Conservation (phyloP, 2,329 filamentous ascomycete species). For the Cladosporium sp. region DNA sequence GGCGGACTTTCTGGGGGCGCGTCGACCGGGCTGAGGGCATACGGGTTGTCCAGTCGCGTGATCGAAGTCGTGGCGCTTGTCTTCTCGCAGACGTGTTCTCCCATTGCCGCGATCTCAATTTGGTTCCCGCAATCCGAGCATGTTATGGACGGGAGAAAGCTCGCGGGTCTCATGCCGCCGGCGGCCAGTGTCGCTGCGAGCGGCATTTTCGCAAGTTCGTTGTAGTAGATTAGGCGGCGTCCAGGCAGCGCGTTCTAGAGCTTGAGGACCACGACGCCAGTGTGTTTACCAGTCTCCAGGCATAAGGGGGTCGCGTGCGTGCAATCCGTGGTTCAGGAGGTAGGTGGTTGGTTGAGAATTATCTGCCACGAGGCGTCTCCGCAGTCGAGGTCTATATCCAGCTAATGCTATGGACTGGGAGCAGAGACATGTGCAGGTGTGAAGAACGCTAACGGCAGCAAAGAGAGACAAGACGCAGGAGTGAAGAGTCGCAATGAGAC, state of each 20-base stretch:
- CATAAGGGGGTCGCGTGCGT: constrained; percentile 13
- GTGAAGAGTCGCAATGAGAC: constrained; percentile 14
- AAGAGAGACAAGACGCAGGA: constrained; percentile 18
- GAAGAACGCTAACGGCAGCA: constrained; percentile 18
- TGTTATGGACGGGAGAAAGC: constrained; percentile 80
- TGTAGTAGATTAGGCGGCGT: background rate
- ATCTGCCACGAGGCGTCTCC: constrained; percentile 10
- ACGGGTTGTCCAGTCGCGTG: constrained; percentile 6
- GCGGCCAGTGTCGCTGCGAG: constrained; percentile 30
- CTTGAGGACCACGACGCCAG: constrained; percentile 11
- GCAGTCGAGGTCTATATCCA: constrained; percentile 11
- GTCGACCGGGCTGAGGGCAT: background rate
- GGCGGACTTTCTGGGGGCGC: constrained; percentile 3
- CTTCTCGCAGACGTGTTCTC: constrained; percentile 69
- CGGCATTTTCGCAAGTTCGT: constrained; percentile 26
- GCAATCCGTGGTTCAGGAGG: constrained; percentile 11
- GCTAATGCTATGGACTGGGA: constrained; percentile 5
- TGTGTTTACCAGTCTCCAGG: constrained; percentile 2
- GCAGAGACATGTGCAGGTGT: constrained; percentile 13
- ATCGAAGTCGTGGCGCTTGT: constrained; percentile 23
- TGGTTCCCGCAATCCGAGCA: constrained; percentile 77
- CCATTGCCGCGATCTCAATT: constrained; percentile 82
- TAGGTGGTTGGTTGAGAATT: constrained; percentile 16
- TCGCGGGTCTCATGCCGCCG: constrained; percentile 57
- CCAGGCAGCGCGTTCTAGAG: constrained; percentile 6